Conservation (phyloP, 2,329 filamentous ascomycete genomes). For the Alternaria metachromatica region DNA sequence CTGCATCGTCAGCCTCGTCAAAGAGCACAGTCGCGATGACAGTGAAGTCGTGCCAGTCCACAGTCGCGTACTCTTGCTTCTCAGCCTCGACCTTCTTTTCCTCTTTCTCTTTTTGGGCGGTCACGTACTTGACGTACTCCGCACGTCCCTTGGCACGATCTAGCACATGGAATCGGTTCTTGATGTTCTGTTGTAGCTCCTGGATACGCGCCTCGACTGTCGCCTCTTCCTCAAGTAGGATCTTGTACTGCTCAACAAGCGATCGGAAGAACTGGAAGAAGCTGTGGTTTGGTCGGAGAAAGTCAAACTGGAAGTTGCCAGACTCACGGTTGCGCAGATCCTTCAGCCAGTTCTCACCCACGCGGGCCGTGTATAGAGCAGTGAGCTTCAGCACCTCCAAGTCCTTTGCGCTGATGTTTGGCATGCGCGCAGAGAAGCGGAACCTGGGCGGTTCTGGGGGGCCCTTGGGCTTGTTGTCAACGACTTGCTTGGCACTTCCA, state of each 20-base stretch:
- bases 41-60: conserved; percentile 98
- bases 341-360: conserved; percentile 91
- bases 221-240: conserved; percentile 74
- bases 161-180: conserved; percentile 81
- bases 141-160: conserved; percentile 83
- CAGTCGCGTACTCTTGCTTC: conserved; percentile 76
- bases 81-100: conserved; percentile 88
- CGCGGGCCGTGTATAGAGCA: conserved; percentile 89
- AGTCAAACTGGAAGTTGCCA: conserved; percentile 94
- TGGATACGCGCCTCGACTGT: conserved; percentile 74
- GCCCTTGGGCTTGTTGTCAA: conserved; percentile 74
- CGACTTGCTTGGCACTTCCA: conserved; percentile 19
- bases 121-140: conserved; percentile 84
- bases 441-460: conserved; percentile 87
- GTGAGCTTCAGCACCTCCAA: conserved; percentile 76
- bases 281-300: conserved; percentile 92
- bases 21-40: conserved; percentile 96
- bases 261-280: conserved; percentile 95
- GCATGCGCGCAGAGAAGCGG: conserved; percentile 94
- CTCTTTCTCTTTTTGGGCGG: conserved; percentile 84
- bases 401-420: conserved; percentile 95
- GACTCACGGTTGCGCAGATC: conserved; percentile 86
- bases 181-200: conserved; percentile 75
- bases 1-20: conserved; percentile 83
- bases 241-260: conserved; percentile 91